Base-by-base conservation (phyloP, 495 filamentous ascomycete species). In the Aeminium ludgeri region DNA sequence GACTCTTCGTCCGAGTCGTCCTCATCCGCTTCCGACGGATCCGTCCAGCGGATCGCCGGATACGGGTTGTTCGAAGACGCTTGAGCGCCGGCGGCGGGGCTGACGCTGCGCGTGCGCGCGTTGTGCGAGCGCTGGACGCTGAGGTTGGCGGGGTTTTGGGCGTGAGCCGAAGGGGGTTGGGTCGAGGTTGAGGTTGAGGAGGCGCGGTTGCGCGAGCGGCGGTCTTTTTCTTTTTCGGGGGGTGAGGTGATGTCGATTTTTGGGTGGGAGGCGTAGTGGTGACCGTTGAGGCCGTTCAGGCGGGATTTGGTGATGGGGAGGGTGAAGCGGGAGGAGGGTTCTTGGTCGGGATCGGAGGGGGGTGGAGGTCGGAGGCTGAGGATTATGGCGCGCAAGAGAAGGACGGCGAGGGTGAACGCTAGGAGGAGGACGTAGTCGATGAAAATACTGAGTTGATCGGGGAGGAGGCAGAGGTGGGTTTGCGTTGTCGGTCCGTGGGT, bases 401-500 rank as follows among this genome's bases (percentile, higher is more conserved):
- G 69, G 8, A 72, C 19, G 20, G 66, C 36, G 3, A 89, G 36
- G 6, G 70, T 82, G 8, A 83, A 12, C 6, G 64, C 61, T 0
- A 79, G 60, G 18, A 86, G 60, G 8, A 63, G 56, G 36, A 60
- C 70, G 55, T 99, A 99, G 43, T 70, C 68, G 32, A 86, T 71
- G 61, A 86, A 91, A 34, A 86, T 84, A 7, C 65, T 65, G 2
- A 93, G 65, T 51, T 95, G 86, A 55, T 84, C 80, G 1, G 91
- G 91, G 5, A 99, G 70, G 2, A 96, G 67, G 53, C 89, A 99
- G 10, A 96, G 75, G 51, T 91, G 82, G 2, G 76, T 85, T 56
- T 96, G 82, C 2, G 92, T 54, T 2, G 85, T 96, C 1, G 63
- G 46, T 51, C 44, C 38, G 12, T 33, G 28, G 1, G 59, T 59